Evolutionary conservation across 2,329 filamentous ascomycete genomes (phyloP).

Genomic region (Tolypocladium tropicale): DNA sequence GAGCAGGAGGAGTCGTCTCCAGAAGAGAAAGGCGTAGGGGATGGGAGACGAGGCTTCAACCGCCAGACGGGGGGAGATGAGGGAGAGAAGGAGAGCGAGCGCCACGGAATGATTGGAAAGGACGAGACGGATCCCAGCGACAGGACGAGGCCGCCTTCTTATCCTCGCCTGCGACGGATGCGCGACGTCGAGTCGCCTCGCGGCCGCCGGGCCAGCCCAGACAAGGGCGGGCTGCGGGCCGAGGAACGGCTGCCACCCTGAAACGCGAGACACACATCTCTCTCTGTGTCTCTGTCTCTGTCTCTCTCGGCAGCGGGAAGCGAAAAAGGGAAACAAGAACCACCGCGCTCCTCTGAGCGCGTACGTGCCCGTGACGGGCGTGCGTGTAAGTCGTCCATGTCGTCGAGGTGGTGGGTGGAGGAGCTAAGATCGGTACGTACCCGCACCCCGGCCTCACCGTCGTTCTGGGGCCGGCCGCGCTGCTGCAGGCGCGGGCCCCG

Average conservation of each 20-base stretch:
- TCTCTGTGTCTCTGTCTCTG: no score
- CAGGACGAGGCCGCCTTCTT: constrained; percentile 18
- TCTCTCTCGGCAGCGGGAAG: not conserved
- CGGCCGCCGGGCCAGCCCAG: not conserved
- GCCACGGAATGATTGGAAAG: constrained; percentile 12
- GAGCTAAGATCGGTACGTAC: not conserved
- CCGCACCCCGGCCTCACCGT: not conserved
- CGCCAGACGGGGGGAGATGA: constrained; percentile 3
- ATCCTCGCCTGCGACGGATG: constrained; percentile 9
- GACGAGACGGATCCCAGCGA: constrained; percentile 12
- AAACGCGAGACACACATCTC: no score
- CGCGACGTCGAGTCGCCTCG: not conserved
- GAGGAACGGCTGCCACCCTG: not conserved
- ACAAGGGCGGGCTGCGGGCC: not conserved
- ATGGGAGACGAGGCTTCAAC: constrained; percentile 1
- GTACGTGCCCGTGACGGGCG: not conserved
- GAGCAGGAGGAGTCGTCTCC: not conserved
- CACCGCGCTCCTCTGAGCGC: not conserved
- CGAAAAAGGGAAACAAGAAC: not conserved
- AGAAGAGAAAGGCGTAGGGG: not conserved
- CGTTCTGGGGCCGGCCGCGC: constrained; percentile 15
- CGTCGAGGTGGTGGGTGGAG: not conserved
- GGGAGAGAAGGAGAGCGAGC: not conserved
- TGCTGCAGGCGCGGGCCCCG: constrained; percentile 17
- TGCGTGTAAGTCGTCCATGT: constrained; percentile 1